Evolutionary conservation across 306 rosid genomes (phyloP).

Genomic region (Casuarina glauca): DNA sequence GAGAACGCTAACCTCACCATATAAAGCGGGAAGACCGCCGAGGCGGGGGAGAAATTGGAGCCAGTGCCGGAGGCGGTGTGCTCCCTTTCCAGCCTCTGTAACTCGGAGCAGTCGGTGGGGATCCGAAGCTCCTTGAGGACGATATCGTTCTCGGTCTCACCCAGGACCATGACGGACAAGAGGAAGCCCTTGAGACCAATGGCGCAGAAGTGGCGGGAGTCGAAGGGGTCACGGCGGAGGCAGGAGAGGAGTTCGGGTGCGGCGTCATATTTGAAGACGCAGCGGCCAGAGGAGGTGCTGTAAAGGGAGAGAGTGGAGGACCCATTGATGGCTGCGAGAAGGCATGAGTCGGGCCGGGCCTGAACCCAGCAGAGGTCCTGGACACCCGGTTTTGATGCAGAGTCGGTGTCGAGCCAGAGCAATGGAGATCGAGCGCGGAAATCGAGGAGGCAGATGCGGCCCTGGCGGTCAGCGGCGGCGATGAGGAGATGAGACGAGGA

Average conservation of each 20-base stretch:
- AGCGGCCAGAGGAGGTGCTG: conserved; percentile 59
- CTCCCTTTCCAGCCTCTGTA: conserved; percentile 73
- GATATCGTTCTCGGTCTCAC: conserved; percentile 62
- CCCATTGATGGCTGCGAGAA: conserved; percentile 73
- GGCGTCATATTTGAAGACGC: conserved; percentile 89
- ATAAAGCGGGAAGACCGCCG: conserved; percentile 66
- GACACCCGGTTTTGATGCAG: conserved; percentile 42
- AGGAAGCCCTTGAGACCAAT: conserved; percentile 80
- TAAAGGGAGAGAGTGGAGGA: conserved; percentile 69
- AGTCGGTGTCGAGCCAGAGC: conserved; percentile 74
- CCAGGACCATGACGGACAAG: conserved; percentile 57
- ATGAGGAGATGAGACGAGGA: conserved; percentile 84
- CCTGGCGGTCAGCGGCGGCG: conserved; percentile 88
- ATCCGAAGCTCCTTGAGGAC: conserved; percentile 68
- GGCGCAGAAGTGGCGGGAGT: conserved; percentile 78
- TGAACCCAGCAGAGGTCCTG: conserved; percentile 97
- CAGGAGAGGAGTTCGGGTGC: conserved; percentile 71
- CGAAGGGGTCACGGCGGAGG: conserved; percentile 88
- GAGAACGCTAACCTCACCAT: conserved; percentile 63
- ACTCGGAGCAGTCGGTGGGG: conserved; percentile 53
- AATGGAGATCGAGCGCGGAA: conserved; percentile 57
- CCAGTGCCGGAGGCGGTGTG: conserved; percentile 14
- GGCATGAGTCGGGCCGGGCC: conserved; percentile 57
- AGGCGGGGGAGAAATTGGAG: conserved; percentile 41
- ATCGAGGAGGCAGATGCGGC: conserved; percentile 84